phyloP scores from a whole-genome alignment of 345 rosid genomes.

The Corchorus capsularis region DNA sequence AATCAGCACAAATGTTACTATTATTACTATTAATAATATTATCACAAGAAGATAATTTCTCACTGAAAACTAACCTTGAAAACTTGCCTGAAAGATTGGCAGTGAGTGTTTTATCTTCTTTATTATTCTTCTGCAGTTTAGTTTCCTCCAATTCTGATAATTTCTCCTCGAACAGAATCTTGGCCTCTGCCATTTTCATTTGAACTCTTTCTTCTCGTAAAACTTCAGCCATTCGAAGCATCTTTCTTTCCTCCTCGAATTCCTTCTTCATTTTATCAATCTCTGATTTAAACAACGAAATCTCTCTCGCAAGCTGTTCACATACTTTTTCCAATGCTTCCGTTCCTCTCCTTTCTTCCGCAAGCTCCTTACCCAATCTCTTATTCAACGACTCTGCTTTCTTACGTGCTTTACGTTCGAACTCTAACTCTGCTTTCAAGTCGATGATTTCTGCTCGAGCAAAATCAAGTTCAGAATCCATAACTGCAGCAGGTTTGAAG shows the following conservation, averaged over 20 bases:
- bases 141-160: conserved; percentile 47
- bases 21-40: conserved; percentile 1
- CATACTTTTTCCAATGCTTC: conserved; percentile 62
- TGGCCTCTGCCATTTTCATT: conserved; percentile 85
- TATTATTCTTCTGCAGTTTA: conserved; percentile 19
- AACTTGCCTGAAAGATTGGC: conserved; percentile 34
- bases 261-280: conserved; percentile 60
- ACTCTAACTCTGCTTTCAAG: conserved; percentile 71
- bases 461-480: conserved; percentile 54
- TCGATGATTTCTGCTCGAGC: conserved; percentile 58
- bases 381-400: conserved; percentile 58
- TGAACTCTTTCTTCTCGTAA: conserved; percentile 89
- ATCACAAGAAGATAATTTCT: conserved; percentile 22
- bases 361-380: conserved; percentile 67
- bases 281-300: conserved; percentile 48
- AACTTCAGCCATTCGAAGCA: conserved; percentile 71
- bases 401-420: conserved; percentile 63
- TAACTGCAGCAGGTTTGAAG: conserved; percentile 36
- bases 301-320: conserved; percentile 60
- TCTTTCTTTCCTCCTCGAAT: conserved; percentile 77
- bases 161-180: conserved; percentile 70
- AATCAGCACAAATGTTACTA: conserved; percentile 10
- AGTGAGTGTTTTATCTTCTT: conserved; percentile 29
- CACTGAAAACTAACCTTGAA: conserved; percentile 30
- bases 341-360: conserved; percentile 60